Evolutionary conservation across 345 rosid genomes (phyloP), one percentile per base, ranked within the genome.

Genomic region (Triadica sebifera): DNA sequence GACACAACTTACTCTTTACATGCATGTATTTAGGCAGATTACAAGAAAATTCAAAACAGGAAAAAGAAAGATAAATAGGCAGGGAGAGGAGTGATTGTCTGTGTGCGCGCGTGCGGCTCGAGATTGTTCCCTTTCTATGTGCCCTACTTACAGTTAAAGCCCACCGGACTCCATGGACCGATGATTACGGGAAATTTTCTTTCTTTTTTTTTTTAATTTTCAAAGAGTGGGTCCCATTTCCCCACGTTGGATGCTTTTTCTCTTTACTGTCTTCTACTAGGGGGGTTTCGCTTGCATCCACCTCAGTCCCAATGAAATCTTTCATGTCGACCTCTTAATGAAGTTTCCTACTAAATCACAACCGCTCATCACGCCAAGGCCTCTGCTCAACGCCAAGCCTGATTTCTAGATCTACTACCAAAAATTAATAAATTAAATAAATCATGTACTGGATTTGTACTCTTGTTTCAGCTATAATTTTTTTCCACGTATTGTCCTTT

Each of bases 31-130:
- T 70, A 67, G n/a, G 13, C n/a, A 51, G n/a, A 50, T 17, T 50
- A 9, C 7, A 13, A 2, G 12, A 52, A 52, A 12, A 43, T 17
- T 29, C 34, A 12, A 34, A 3, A 24, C 13, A 22, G 8, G 34
- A 37, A 39, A 20, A 55, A 24, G 8, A 0, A 1, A 10, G 20
- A 19, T 16, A 63, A 37, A 4, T 1, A 41, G 59, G 73, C 77
- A 62, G 55, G 72, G 79, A 62, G 77, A 65, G 82, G 24, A 25
- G 75, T 60, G 68, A 75, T 73, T 77, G n/a, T 57, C 37, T 76
- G 81, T 38, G 79, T 19, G 85, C 84, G 90, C 69, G 76, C 84
- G 87, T 79, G 93, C 69, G 82, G 83, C 87, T 87, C 89, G 83
- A 84, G 85, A 83, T 46, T 65, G 76, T 77, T 77, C 46, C 13